Percentiles rank a stretch among this genome's conserved stretches.
Conservation (phyloP, 176 grass and related monocot species). For the Phoenix dactylifera region DNA sequence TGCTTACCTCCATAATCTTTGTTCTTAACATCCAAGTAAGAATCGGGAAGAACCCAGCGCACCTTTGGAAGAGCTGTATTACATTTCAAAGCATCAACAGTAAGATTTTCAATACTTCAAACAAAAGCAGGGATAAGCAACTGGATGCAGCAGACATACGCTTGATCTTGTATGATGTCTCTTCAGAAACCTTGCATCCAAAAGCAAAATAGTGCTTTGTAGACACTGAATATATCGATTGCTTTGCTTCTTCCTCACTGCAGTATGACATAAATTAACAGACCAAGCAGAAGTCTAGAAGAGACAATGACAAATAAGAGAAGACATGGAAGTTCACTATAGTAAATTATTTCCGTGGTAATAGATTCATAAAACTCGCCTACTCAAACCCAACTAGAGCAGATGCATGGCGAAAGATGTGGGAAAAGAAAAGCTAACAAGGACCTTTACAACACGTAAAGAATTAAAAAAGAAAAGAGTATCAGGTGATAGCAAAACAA, state of each 20-base stretch:
- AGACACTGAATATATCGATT: constrained; percentile 86
- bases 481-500: too few relatives aligned
- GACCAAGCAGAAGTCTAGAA: background rate
- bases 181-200: constrained; percentile 73
- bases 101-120: too few relatives aligned
- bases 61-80: constrained; percentile 53
- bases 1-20: constrained; percentile 87
- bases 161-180: constrained; percentile 75
- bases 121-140: background rate
- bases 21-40: constrained; percentile 68
- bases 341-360: too few relatives aligned
- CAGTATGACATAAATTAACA: constrained; percentile 12
- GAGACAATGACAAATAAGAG: too few relatives aligned
- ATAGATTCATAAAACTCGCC: too few relatives aligned
- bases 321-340: too few relatives aligned
- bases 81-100: too few relatives aligned
- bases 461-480: too few relatives aligned
- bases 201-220: constrained; percentile 89
- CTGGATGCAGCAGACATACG: constrained; percentile 25
- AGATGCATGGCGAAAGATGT: too few relatives aligned
- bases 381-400: too few relatives aligned
- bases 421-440: too few relatives aligned
- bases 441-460: too few relatives aligned
- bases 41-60: constrained; percentile 91
- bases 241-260: constrained; percentile 75